These are phyloP conservation scores for Sphaceloma murrayae DNA, from an alignment of 2,329 filamentous ascomycete species.

Conservation along the genomic window DNA sequence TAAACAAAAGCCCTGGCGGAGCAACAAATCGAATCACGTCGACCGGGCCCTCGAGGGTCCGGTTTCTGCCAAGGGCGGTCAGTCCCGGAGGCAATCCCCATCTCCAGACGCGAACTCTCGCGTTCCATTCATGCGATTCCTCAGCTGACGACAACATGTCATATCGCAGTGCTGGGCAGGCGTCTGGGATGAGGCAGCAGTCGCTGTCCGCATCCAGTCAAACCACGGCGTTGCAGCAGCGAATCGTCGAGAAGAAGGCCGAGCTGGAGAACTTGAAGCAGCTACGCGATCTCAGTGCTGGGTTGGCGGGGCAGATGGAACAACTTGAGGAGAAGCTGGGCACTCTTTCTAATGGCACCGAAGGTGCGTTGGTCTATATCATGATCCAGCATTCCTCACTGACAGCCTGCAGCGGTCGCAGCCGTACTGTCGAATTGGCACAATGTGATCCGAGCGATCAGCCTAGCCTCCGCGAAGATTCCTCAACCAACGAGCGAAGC, in stretches of 20 bases:
- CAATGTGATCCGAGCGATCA: constrained; percentile 73
- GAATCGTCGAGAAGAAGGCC: constrained; percentile 76
- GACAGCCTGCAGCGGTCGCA: constrained; percentile 79
- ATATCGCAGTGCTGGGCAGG: constrained; percentile 37
- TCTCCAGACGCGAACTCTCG: constrained; percentile 14
- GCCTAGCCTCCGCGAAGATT: constrained; percentile 74
- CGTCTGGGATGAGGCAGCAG: constrained; percentile 58
- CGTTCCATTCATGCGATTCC: constrained; percentile 20
- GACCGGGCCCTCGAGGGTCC: constrained; percentile 6
- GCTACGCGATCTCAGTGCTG: constrained; percentile 67
- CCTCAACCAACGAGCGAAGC: constrained; percentile 47
- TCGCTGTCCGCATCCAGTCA: constrained; percentile 47
- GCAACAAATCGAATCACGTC: constrained; percentile 11
- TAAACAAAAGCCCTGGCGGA: constrained; percentile 14
- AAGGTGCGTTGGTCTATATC: constrained; percentile 56
- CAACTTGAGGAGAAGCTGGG: constrained; percentile 66
- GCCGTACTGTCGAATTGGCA: constrained; percentile 83
- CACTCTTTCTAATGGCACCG: constrained; percentile 71
- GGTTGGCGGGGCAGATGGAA: constrained; percentile 73
- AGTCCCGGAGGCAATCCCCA: too few species aligned
- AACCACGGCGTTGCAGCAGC: constrained; percentile 60
- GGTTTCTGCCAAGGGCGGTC: neutral
- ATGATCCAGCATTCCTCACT: too few species aligned
- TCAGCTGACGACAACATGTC: constrained; percentile 27
- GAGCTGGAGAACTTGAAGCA: constrained; percentile 72